These are phyloP conservation scores for Aureobasidium lini DNA, from an alignment of 2,329 filamentous ascomycete species.

Conservation along the genomic window DNA sequence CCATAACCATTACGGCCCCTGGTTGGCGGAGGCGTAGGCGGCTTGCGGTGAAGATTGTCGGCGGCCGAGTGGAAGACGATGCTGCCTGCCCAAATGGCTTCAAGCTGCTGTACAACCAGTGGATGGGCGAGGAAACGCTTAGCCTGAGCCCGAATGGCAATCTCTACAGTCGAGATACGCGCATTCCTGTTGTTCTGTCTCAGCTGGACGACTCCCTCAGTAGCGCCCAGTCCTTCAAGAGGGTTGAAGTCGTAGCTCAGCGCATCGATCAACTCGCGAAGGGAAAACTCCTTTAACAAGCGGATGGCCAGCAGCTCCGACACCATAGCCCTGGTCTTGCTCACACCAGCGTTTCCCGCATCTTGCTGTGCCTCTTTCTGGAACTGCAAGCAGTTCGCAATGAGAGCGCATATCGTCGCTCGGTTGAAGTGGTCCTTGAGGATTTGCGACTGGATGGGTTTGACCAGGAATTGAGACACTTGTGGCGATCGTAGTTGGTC, in stretches of 20 bases:
- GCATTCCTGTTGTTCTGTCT: conserved; percentile 53
- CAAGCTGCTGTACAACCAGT: conserved; percentile 86
- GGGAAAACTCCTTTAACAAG: conserved; percentile 80
- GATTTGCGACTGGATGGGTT: conserved; percentile 90
- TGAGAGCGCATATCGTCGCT: conserved; percentile 79
- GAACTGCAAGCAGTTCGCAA: conserved; percentile 93
- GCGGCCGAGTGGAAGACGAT: conserved; percentile 90
- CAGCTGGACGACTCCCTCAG: conserved; percentile 32
- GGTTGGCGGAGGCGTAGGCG: conserved; percentile 29
- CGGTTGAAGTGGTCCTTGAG: conserved; percentile 74
- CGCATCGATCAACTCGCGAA: conserved; percentile 84
- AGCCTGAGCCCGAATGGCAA: conserved; percentile 85
- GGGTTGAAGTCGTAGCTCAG: conserved; percentile 94
- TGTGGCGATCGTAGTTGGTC: conserved; percentile 94
- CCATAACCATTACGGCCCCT: conserved; percentile 4
- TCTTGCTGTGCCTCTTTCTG: conserved; percentile 75
- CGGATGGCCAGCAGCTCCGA: conserved; percentile 89
- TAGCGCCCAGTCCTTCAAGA: conserved; percentile 61
- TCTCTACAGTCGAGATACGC: conserved; percentile 81
- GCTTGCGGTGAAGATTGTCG: conserved; percentile 69
- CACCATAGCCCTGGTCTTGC: conserved; percentile 75
- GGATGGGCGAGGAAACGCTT: conserved; percentile 91
- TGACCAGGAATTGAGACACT: conserved; percentile 89
- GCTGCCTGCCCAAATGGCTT: conserved; percentile 92
- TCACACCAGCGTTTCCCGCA: conserved; percentile 76